A percentile compares a stretch with the other conserved stretches of the same genome.
Conservation (phyloP, 78 protist genomes). For the Dictyostelium firmibasis region DNA sequence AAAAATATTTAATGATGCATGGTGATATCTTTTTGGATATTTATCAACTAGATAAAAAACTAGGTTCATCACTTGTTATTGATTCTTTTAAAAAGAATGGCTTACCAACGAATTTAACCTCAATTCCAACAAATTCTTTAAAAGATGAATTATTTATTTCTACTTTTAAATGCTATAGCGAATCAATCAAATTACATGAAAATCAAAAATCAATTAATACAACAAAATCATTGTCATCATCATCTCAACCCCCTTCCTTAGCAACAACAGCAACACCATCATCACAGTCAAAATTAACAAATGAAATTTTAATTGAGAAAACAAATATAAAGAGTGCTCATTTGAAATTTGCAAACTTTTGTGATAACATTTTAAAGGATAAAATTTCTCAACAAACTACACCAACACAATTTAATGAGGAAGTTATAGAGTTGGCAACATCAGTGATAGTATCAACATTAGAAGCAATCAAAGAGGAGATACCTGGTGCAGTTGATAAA, state of each 20-base stretch:
- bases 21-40: constrained; percentile 78
- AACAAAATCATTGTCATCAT: background rate
- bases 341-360: constrained; percentile 67
- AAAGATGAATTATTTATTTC: constrained; percentile 33
- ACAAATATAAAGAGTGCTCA: constrained; percentile 52
- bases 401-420: background rate
- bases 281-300: background rate
- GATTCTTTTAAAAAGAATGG: constrained; percentile 46
- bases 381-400: background rate
- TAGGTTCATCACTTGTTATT: constrained; percentile 1
- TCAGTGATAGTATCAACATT: constrained; percentile 15
- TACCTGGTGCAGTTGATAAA: constrained; percentile 72
- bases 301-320: constrained; percentile 6
- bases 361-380: constrained; percentile 69
- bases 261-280: background rate
- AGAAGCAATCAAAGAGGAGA: constrained; percentile 65
- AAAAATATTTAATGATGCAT: constrained; percentile 45
- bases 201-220: background rate
- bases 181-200: constrained; percentile 17
- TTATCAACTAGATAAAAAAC: constrained; percentile 38
- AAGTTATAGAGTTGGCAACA: constrained; percentile 10
- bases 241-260: background rate
- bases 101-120: background rate
- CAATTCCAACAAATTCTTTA: background rate
- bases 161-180: constrained; percentile 45